phyloP scores from a whole-genome alignment of 805 yeast species.

The Candida yuanshanica region DNA sequence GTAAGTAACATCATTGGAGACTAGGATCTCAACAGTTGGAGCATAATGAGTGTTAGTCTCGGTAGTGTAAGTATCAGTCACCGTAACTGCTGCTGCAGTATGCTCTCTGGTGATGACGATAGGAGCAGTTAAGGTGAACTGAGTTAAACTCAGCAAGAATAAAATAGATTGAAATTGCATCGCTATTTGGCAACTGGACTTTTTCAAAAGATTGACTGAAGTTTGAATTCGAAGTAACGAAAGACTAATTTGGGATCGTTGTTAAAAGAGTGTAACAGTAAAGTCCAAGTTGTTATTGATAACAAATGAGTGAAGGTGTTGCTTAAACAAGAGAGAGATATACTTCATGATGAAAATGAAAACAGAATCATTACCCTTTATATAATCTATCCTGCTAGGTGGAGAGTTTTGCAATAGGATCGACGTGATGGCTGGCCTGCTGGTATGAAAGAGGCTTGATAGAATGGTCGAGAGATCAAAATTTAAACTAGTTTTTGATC shows the following conservation, averaged over 20 bases:
- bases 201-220: slow-evolving; percentile 7
- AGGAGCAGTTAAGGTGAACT: slow-evolving; percentile 30
- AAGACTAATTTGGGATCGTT: slow-evolving; percentile 1
- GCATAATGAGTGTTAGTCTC: slow-evolving; percentile 33
- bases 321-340: background rate
- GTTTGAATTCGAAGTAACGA: background rate
- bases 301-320: slow-evolving; percentile 1
- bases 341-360: background rate
- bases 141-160: slow-evolving; percentile 15
- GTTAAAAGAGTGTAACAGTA: background rate
- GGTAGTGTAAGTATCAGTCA: slow-evolving; percentile 36
- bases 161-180: slow-evolving; percentile 7
- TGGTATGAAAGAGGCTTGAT: background rate
- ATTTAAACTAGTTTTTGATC: background rate
- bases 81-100: slow-evolving; percentile 50
- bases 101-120: slow-evolving; percentile 45
- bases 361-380: background rate
- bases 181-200: background rate
- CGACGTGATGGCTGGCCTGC: background rate
- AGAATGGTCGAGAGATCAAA: background rate
- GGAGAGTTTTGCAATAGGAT: background rate
- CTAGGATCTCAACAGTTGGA: slow-evolving; percentile 34
- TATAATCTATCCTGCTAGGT: background rate
- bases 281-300: background rate
- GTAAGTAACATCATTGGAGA: slow-evolving; percentile 32